Evolutionary conservation across 139 green algal species (phyloP).

Genomic region (Chlorokybus atmophyticus): DNA sequence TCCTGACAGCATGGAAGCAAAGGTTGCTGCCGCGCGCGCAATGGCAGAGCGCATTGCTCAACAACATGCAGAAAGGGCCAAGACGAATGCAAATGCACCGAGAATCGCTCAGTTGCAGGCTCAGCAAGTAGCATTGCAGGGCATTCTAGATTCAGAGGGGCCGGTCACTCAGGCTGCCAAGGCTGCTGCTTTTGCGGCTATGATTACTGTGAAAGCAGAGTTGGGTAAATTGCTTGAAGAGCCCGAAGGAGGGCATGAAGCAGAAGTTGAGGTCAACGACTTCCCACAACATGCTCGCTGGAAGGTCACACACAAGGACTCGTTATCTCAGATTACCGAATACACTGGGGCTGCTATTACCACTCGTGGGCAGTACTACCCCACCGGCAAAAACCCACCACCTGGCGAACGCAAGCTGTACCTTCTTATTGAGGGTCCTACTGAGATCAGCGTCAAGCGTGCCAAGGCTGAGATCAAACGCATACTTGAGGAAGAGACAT

Average conservation of each 20-base stretch:
- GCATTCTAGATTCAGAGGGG: too few relatives aligned
- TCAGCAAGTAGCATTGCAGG: too few relatives aligned
- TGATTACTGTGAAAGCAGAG: too few relatives aligned
- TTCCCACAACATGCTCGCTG: constrained; percentile 81
- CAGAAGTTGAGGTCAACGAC: constrained; percentile 97
- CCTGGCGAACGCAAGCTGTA: constrained; percentile 83
- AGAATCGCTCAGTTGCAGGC: too few relatives aligned
- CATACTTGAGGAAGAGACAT: constrained; percentile 24
- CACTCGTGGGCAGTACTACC: constrained; percentile 56
- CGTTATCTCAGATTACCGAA: constrained; percentile 67
- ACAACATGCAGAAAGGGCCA: too few relatives aligned
- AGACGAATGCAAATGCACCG: too few relatives aligned
- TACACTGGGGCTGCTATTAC: constrained; percentile 73
- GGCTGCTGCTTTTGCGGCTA: too few relatives aligned
- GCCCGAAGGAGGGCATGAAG: constrained; percentile 42
- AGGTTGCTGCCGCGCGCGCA: too few relatives aligned
- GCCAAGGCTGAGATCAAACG: constrained; percentile 25
- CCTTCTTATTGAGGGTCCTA: constrained; percentile 72
- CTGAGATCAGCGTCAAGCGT: constrained; percentile 25
- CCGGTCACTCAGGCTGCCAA: too few relatives aligned
- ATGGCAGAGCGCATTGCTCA: too few relatives aligned
- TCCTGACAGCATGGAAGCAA: too few relatives aligned
- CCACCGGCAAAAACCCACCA: constrained; percentile 35
- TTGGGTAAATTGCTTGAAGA: constrained; percentile 16
- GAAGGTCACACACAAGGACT: constrained; percentile 87